Evolutionary conservation across 306 rosid species (phyloP).

Genomic region (Sindora glabra): DNA sequence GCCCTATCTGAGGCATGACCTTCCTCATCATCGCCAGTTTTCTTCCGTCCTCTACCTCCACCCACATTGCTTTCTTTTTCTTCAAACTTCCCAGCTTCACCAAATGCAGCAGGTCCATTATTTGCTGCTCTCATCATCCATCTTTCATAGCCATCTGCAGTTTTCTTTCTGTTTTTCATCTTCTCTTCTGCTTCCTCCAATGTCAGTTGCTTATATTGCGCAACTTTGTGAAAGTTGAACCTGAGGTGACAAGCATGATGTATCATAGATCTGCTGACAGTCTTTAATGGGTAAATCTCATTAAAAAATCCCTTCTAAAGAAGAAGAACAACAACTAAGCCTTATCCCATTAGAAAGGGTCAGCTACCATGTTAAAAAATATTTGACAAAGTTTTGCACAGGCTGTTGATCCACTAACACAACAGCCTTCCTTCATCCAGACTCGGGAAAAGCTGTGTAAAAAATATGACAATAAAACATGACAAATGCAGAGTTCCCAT

Average conservation of each 20-base stretch:
- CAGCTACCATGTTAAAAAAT: too few species aligned
- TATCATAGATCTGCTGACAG: not conserved
- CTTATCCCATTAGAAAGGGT: too few species aligned
- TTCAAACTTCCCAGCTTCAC: slow-evolving; percentile 62
- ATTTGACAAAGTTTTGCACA: too few species aligned
- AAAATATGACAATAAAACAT: too few species aligned
- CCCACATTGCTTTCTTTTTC: slow-evolving; percentile 58
- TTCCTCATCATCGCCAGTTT: slow-evolving; percentile 58
- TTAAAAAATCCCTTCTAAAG: not conserved
- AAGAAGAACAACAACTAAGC: too few species aligned
- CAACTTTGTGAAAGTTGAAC: slow-evolving; percentile 94
- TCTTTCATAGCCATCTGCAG: slow-evolving; percentile 96
- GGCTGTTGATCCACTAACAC: too few species aligned
- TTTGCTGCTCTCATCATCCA: slow-evolving; percentile 99
- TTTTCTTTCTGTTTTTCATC: slow-evolving; percentile 86
- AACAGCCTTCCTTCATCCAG: too few species aligned
- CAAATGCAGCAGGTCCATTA: slow-evolving; percentile 80
- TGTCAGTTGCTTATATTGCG: slow-evolving; percentile 88
- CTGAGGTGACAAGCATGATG: slow-evolving; percentile 33
- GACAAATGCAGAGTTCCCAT: too few species aligned
- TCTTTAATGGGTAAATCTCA: not conserved
- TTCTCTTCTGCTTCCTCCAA: slow-evolving; percentile 99
- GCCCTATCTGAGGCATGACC: slow-evolving; percentile 82
- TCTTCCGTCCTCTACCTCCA: slow-evolving; percentile 59
- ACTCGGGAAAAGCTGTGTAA: too few species aligned